Conservation (phyloP, 2,329 filamentous ascomycete species). For the Elsinoe necatrix region DNA sequence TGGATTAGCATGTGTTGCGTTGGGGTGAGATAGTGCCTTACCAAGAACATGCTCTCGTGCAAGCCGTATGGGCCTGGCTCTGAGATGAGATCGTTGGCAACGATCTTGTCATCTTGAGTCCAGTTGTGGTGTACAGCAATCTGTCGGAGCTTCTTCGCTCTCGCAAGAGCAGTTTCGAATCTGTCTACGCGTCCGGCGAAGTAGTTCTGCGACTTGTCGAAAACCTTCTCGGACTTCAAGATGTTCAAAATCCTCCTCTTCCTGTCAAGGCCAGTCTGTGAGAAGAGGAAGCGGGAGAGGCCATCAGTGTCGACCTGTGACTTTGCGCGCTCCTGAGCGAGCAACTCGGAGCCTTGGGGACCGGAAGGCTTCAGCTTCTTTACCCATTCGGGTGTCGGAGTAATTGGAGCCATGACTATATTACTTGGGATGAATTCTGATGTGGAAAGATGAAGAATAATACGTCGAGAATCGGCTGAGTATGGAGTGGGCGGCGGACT, state of each 20-base stretch:
- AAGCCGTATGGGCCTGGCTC: constrained; percentile 68
- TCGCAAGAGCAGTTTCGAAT: constrained; percentile 60
- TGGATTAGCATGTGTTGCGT: neutral
- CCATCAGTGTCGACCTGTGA: constrained; percentile 60
- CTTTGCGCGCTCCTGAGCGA: constrained; percentile 58
- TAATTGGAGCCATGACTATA: constrained; percentile 17
- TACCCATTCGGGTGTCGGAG: constrained; percentile 50
- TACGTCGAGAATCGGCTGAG: neutral
- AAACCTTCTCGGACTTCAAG: constrained; percentile 59
- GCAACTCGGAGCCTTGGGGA: constrained; percentile 60
- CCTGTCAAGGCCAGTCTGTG: constrained; percentile 53
- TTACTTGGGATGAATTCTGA: neutral
- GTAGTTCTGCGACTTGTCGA: constrained; percentile 72
- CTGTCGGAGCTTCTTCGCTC: constrained; percentile 61
- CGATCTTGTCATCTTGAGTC: constrained; percentile 53
- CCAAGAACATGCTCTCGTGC: constrained; percentile 62
- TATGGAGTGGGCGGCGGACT: neutral
- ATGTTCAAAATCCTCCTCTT: constrained; percentile 54
- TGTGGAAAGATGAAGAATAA: constrained; percentile 1
- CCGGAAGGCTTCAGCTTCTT: constrained; percentile 57
- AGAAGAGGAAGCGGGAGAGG: constrained; percentile 61
- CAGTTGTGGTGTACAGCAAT: constrained; percentile 60
- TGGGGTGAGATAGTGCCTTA: constrained; percentile 27
- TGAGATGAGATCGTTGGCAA: constrained; percentile 60
- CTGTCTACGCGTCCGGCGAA: constrained; percentile 61